phyloP scores from a whole-genome alignment of 192 early-diverging fungal species.

The Coemansia sp. region DNA sequence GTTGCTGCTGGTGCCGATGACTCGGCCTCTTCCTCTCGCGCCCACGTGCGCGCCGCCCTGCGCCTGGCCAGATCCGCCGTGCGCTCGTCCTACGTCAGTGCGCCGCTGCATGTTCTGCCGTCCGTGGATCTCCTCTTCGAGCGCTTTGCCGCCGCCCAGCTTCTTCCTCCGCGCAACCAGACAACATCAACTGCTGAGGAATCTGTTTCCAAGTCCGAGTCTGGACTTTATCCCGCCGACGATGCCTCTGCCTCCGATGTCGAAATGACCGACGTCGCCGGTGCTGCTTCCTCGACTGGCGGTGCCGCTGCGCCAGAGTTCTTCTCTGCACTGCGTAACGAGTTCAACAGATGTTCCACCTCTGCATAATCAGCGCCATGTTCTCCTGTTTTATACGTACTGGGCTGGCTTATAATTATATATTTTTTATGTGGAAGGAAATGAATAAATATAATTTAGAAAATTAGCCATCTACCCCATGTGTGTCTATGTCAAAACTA shows the following conservation, averaged over 20 bases:
- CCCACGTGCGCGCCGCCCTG: conserved; percentile 35
- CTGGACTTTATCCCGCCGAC: too few relatives aligned
- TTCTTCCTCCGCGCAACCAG: conserved; percentile 2
- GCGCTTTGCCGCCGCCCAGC: conserved; percentile 51
- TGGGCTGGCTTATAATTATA: too few relatives aligned
- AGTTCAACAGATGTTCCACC: neutral
- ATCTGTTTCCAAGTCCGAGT: neutral
- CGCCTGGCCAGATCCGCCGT: conserved; percentile 52
- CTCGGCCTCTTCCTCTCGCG: conserved; percentile 1
- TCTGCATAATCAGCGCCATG: too few relatives aligned
- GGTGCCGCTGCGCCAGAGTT: neutral
- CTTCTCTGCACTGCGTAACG: conserved; percentile 14
- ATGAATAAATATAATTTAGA: too few relatives aligned
- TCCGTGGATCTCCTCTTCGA: conserved; percentile 53
- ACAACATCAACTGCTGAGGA: neutral
- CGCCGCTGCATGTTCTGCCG: conserved; percentile 62
- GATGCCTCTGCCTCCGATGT: neutral
- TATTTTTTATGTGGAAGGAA: too few relatives aligned
- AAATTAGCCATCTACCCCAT: too few relatives aligned
- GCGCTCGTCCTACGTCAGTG: conserved; percentile 48
- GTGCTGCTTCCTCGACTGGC: neutral
- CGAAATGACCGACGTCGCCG: conserved; percentile 8
- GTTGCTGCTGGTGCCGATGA: neutral
- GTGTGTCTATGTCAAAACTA: too few relatives aligned
- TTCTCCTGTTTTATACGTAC: too few relatives aligned